Conservation (phyloP, 1,284 basidiomycete genomes). For the Marasmius tenuissimus region DNA sequence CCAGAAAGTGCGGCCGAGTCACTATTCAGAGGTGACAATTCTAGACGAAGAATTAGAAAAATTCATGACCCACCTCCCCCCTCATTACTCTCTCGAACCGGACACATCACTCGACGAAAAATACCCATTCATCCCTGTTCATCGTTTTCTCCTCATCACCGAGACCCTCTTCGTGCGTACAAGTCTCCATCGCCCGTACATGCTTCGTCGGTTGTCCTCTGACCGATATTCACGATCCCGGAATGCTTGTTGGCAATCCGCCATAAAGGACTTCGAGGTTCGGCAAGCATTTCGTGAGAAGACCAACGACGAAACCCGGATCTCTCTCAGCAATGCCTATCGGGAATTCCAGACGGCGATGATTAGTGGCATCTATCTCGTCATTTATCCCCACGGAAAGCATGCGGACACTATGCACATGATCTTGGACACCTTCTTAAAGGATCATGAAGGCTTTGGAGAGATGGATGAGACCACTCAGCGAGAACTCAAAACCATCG, state of each 20-base stretch:
- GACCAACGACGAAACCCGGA: constrained; percentile 59
- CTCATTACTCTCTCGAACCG: constrained; percentile 74
- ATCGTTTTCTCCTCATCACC: constrained; percentile 78
- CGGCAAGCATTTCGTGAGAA: constrained; percentile 64
- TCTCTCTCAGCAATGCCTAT: constrained; percentile 76
- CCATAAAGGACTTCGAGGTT: constrained; percentile 73
- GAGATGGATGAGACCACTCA: constrained; percentile 81
- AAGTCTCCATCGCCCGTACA: constrained; percentile 76
- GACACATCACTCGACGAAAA: constrained; percentile 78
- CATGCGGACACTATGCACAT: constrained; percentile 70
- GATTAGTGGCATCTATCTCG: constrained; percentile 83
- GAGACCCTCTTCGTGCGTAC: constrained; percentile 81
- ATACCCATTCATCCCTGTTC: constrained; percentile 64
- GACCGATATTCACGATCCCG: constrained; percentile 78
- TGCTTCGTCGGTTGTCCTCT: constrained; percentile 68
- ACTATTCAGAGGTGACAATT: constrained; percentile 82
- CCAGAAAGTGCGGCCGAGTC: constrained; percentile 83
- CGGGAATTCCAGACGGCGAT: constrained; percentile 84
- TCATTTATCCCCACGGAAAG: constrained; percentile 71
- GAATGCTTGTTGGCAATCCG: constrained; percentile 77
- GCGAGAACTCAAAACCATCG: constrained; percentile 77
- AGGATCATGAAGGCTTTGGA: constrained; percentile 64
- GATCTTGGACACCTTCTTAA: constrained; percentile 76
- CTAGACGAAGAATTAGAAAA: constrained; percentile 86
- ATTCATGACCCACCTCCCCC: constrained; percentile 77